Base-by-base conservation (phyloP, 2,329 filamentous ascomycete species). In the Cadophora gregata region DNA sequence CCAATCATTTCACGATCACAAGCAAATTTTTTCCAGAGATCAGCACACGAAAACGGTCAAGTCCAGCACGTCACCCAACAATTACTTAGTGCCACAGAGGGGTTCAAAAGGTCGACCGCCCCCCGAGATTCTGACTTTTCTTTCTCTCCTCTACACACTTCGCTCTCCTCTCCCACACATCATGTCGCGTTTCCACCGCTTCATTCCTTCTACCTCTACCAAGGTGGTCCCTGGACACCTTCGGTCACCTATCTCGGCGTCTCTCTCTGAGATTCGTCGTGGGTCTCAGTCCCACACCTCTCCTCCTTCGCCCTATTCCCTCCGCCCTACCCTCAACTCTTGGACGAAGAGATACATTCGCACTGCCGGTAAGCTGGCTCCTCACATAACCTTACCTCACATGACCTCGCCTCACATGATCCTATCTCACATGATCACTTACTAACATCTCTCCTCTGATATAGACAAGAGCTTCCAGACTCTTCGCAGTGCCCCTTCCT, bases 101-200 rank as follows among this genome's bases (percentile, higher is more conserved):
- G 19, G n/a, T 21, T 21, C 21, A 47, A 47, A 21, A 8, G 7
- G 19, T 5, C 19, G 3, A 4, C 19, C n/a, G 19, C 42, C 42
- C 42, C 42, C n/a, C 4, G 10, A 7, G 6, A 21, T 47, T 53
- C 50, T 53, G 14, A 31, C 38, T 53, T 53, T 14, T 33, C 27
- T 53, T 53, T 8, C 27, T 53, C 50, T 31, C 33, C 21, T 19
- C 16, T 53, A 6, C 24, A 31, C n/a, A 53, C 50, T 53, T 53
- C 27, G 6, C 50, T n/a, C 50, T 53, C 42, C 42, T 47, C 42
- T 47, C 42, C 8, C 19, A n/a, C 50, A 25, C 27, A 25, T 53
- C 50, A 53, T 53, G 50, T 53, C 50, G 50, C 50, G 50, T 53
- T 53, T 53, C 27, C 14, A 53, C 9, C 50, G 50, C 25, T 53